Base-by-base conservation (phyloP, 495 filamentous ascomycete species). In the Venustampulla echinocandica region DNA sequence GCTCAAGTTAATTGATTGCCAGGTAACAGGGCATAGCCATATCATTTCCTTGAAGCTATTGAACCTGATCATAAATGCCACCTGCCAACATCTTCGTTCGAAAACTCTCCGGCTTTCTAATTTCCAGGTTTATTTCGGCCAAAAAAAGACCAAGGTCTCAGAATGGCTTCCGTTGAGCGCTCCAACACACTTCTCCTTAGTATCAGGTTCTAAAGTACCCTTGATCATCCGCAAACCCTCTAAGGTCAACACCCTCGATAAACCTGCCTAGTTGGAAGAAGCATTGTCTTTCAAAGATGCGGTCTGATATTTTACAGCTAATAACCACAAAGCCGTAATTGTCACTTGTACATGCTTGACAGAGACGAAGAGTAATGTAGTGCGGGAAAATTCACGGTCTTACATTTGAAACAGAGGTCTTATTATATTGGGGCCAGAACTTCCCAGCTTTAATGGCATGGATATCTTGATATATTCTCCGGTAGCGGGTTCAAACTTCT, bases 401-500 rank as follows among this genome's bases (percentile, higher is more conserved):
- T 54, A 54, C 30, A 21, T 46, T 40, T 17, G 21, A 10, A 34
- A 42, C 5, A 46, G 51, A 6, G 51, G 51, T n/a, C 22, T 46
- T 4, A 40, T 49, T 2, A 48, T 54, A 21, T 25, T 54, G 30
- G 51, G 51, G 6, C 28, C 49, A 13, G 39, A 54, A 34, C 49
- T 49, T 27, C 40, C 45, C 9, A 49, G 15, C 40, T 49, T 49
- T 25, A 38, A 24, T 2, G 10, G 4, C 24, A 25, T 44, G 23
- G 33, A 44, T 5, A 40, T n/a, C 15, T 44, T 54, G 25, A 44
- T 17, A 19, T 18, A 9, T 36, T 54, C 20, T 54, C 49, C 23
- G 1, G 24, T 0, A 20, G 11, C 7, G 34, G 23, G 13, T 58
- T 65, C 45, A 63, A 58, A 14, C 58, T 73, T 54, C 63, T n/a